Conservation (phyloP, 495 filamentous ascomycete species). For the Penicillium argentinense region DNA sequence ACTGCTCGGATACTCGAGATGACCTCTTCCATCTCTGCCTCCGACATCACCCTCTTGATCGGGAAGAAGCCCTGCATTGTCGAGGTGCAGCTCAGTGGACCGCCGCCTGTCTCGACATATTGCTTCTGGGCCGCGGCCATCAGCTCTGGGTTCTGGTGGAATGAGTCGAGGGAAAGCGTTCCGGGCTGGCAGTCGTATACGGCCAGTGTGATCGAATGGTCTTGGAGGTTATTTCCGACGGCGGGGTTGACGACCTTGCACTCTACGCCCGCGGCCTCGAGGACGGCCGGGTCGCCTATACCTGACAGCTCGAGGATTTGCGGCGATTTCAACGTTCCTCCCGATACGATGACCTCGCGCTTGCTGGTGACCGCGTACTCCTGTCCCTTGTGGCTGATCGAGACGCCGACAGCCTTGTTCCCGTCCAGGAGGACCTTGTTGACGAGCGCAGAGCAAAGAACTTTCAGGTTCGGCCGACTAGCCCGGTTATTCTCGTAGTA, state of each 20-base stretch:
- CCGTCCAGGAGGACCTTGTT: constrained; percentile 44
- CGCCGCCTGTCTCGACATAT: constrained; percentile 13
- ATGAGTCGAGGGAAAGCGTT: background rate
- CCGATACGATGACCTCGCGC: constrained; percentile 53
- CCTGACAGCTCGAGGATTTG: constrained; percentile 61
- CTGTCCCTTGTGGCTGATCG: constrained; percentile 29
- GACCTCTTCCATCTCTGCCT: constrained; percentile 18
- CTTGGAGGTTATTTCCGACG: constrained; percentile 50
- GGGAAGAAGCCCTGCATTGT: constrained; percentile 30
- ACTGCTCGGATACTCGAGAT: constrained; percentile 21
- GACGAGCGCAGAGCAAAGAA: constrained; percentile 47
- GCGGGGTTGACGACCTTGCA: constrained; percentile 33
- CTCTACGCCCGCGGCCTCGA: constrained; percentile 33
- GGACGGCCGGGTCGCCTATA: constrained; percentile 40
- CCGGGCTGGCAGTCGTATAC: background rate
- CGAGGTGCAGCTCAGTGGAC: constrained; percentile 14
- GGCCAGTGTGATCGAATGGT: constrained; percentile 33
- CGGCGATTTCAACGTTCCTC: constrained; percentile 49
- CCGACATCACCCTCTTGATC: constrained; percentile 18
- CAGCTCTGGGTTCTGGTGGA: background rate
- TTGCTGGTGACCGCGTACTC: constrained; percentile 44
- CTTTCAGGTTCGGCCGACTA: constrained; percentile 42
- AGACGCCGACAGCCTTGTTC: constrained; percentile 22
- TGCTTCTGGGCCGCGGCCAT: constrained; percentile 14
- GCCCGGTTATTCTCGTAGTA: constrained; percentile 25